phyloP scores from a whole-genome alignment of 139 green algal genomes.

The Auxenochlorella pyrenoidosa region DNA sequence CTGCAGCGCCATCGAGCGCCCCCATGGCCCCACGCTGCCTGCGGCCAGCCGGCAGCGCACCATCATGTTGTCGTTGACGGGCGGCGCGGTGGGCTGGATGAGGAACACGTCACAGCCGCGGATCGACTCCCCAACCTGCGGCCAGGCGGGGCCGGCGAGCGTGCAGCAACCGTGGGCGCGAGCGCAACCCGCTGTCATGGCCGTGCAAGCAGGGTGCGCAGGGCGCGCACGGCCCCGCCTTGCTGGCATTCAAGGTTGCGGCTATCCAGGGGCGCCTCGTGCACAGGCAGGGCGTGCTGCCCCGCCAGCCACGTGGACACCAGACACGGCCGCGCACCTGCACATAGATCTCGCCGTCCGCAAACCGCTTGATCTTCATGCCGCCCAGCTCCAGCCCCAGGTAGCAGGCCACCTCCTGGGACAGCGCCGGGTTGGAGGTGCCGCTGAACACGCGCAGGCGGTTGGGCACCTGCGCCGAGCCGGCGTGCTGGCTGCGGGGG shows the following conservation, averaged over 20 bases:
- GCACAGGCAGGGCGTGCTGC: too few species aligned
- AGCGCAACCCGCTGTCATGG: background rate
- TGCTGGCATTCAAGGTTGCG: too few species aligned
- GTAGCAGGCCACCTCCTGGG: conserved; percentile 95
- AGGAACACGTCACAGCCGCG: conserved; percentile 99
- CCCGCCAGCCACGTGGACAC: too few species aligned
- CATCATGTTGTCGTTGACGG: conserved; percentile 98
- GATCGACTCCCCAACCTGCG: conserved; percentile 93
- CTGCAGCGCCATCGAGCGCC: too few species aligned
- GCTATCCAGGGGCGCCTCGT: too few species aligned
- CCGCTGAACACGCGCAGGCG: conserved; percentile 86
- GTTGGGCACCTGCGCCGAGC: conserved; percentile 22
- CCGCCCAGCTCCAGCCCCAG: conserved; percentile 93
- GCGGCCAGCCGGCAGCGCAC: conserved; percentile 88
- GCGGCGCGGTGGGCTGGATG: conserved; percentile 95
- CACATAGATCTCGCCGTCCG: conserved; percentile 99
- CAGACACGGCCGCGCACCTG: conserved; percentile 56
- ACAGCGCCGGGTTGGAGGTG: conserved; percentile 80
- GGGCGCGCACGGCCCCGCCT: too few species aligned
- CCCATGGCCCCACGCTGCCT: too few species aligned
- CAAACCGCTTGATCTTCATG: conserved; percentile 98
- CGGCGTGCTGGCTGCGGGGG: background rate
- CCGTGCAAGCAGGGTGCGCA: background rate
- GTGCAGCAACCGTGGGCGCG: too few species aligned
- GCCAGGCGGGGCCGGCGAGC: background rate